Evolutionary conservation across 1,139 yeast genomes (phyloP), one percentile per base, ranked within the genome.

Genomic region (Candida anutae): DNA sequence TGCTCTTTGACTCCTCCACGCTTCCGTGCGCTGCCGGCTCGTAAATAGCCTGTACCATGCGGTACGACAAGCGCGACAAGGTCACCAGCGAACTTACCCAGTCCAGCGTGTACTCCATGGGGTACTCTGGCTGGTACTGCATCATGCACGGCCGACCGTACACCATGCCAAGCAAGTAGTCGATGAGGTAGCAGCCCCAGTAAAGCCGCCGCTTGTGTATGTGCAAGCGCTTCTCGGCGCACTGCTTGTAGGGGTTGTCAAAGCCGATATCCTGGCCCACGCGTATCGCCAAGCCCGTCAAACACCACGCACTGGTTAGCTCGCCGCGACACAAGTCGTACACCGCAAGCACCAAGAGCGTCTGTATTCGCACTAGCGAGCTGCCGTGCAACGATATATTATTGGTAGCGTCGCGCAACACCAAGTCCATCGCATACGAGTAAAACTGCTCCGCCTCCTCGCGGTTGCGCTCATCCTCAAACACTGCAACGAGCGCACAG

Each of bases 251-350:
- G 15, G 24, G 23, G n/a, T 26, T 26, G 12, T 26, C 28, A 14
- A 26, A 26, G 11, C 28, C 28, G 9, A 19, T 9, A 13, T 26
- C 28, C 8, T 20, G 23, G 10, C 28, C 28, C 19, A 19, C 21
- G 9, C 28, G 28, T 11, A 26, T 14, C n/a, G 28, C 28, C 28
- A 26, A 20, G 13, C 28, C 28, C 6, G 28, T 21, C 11, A 26
- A 14, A 10, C 23, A 22, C 28, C 28, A 26, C 5, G 28, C 23
- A 11, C 25, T 26, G 11, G 28, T 26, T 12, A 26, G 28, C 13
- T 26, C 28, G 8, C 28, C 28, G 15, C 23, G 23, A 13, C 24
- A 14, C 20, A 26, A 26, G 12, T 26, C 28, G 13, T 21, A 26
- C 13, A 17, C n/a, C 15, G 28, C 24, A n/a, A 26, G 28, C 9